These are phyloP conservation scores for Bipolaris sorokiniana DNA, from an alignment of 2,329 filamentous ascomycete species.

Conservation along the genomic window DNA sequence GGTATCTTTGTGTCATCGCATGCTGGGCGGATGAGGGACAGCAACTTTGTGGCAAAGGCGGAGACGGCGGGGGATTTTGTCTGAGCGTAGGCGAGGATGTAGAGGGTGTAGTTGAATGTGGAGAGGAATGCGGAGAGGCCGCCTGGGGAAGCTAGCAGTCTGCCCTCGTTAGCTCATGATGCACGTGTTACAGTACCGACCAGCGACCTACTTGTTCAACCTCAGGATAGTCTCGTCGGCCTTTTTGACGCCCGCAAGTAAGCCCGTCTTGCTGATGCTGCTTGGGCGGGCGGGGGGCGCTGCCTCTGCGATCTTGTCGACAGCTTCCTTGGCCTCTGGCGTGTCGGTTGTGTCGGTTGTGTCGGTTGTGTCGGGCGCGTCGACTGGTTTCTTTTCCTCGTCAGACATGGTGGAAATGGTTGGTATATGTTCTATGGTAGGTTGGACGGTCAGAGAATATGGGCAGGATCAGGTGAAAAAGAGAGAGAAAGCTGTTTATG, in stretches of 20 bases:
- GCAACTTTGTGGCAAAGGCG: slow-evolving; percentile 34
- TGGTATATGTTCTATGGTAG: slow-evolving; percentile 6
- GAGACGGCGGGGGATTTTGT: slow-evolving; percentile 46
- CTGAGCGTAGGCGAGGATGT: slow-evolving; percentile 53
- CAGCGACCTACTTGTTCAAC: slow-evolving; percentile 50
- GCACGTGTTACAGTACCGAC: not conserved
- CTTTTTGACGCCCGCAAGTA: slow-evolving; percentile 40
- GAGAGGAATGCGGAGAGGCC: slow-evolving; percentile 54
- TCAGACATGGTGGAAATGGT: slow-evolving; percentile 38
- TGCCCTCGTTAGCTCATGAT: slow-evolving; percentile 24
- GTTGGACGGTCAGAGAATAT: slow-evolving; percentile 19
- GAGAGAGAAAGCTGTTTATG: slow-evolving; percentile 12
- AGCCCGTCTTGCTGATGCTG: slow-evolving; percentile 19
- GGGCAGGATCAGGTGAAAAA: slow-evolving; percentile 20
- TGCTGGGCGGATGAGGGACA: slow-evolving; percentile 44
- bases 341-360: slow-evolving; percentile 15
- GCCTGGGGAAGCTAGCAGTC: slow-evolving; percentile 53
- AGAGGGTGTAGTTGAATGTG: slow-evolving; percentile 56
- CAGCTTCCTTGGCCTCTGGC: slow-evolving; percentile 33
- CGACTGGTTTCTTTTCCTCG: slow-evolving; percentile 38
- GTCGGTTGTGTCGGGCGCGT: slow-evolving; percentile 33
- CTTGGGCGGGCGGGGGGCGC: slow-evolving; percentile 27
- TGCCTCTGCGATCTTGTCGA: slow-evolving; percentile 31
- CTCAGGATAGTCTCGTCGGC: slow-evolving; percentile 51
- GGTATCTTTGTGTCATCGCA: slow-evolving; percentile 32